Conservation (phyloP, 2,329 filamentous ascomycete genomes). For the Ascochyta clinopodiicola region DNA sequence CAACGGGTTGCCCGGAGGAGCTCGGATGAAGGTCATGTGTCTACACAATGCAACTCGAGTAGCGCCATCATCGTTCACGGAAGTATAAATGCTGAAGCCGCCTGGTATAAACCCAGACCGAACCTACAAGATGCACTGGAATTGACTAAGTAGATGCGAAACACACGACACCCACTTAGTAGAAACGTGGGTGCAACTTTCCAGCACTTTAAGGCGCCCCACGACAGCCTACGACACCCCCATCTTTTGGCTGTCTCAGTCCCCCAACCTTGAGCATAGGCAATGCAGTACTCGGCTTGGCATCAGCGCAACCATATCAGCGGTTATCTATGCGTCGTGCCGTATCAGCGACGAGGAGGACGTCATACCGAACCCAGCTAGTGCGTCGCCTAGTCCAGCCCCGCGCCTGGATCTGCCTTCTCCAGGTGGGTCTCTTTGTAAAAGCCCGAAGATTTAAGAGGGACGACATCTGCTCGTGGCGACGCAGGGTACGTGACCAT, state of each 20-base stretch:
- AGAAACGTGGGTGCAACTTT: conserved; percentile 1
- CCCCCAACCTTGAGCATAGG: conserved; percentile 33
- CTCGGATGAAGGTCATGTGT: not conserved
- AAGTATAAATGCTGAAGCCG: too few species aligned
- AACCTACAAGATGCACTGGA: not conserved
- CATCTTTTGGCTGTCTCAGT: conserved; percentile 14
- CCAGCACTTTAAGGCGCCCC: not conserved
- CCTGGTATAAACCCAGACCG: not conserved
- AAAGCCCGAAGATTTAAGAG: conserved; percentile 31
- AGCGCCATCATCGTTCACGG: too few species aligned
- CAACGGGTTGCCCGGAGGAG: not conserved
- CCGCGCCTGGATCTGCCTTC: conserved; percentile 30
- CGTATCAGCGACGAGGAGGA: conserved; percentile 6
- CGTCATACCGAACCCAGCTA: conserved; percentile 33
- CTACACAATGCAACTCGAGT: too few species aligned
- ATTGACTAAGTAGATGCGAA: not conserved
- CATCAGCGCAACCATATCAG: conserved; percentile 8
- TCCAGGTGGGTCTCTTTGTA: conserved; percentile 18
- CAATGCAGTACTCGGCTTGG: conserved; percentile 18
- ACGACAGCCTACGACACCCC: conserved; percentile 8
- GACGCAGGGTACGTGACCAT: conserved; percentile 23
- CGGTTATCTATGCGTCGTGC: conserved; percentile 3
- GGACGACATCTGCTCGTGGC: conserved; percentile 20
- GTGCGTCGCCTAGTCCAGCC: conserved; percentile 30
- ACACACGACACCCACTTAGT: not conserved